These are phyloP conservation scores for Marvania coccoides DNA, from an alignment of 139 green algal species.

Conservation along the genomic window DNA sequence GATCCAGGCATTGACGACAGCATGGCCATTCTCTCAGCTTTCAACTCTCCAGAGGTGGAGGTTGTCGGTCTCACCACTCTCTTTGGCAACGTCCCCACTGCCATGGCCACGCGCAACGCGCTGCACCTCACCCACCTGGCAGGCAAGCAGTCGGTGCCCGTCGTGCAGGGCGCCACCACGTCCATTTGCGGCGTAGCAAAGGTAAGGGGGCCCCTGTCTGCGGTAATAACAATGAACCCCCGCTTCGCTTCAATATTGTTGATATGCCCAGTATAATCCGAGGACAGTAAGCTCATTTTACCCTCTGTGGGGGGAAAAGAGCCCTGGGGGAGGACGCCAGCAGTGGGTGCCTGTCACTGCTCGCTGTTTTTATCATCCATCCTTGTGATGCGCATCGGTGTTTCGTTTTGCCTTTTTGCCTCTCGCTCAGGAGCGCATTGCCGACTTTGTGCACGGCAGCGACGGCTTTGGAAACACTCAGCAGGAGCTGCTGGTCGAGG, in stretches of 20 bases:
- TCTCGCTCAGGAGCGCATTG: conserved; percentile 53
- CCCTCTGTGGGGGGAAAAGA: too few species aligned
- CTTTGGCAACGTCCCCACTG: conserved; percentile 74
- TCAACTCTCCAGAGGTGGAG: conserved; percentile 64
- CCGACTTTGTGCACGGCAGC: conserved; percentile 85
- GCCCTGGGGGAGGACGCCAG: too few species aligned
- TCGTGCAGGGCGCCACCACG: conserved; percentile 38
- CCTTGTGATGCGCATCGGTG: too few species aligned
- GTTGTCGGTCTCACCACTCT: conserved; percentile 73
- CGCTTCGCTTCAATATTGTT: too few species aligned
- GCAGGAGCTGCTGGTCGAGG: background rate
- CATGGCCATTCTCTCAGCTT: conserved; percentile 70
- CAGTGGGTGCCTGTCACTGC: too few species aligned
- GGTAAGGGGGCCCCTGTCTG: too few species aligned
- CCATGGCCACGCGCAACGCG: conserved; percentile 70
- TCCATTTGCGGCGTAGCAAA: conserved; percentile 49
- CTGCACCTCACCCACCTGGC: conserved; percentile 52
- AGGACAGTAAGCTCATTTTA: too few species aligned
- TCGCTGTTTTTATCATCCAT: too few species aligned
- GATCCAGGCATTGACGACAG: conserved; percentile 77
- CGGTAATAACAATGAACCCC: too few species aligned
- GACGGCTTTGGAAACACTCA: conserved; percentile 83
- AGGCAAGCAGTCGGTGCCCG: conserved; percentile 36
- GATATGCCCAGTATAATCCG: too few species aligned
- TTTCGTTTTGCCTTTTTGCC: too few species aligned